Conservation (phyloP, 345 rosid genomes). For the Euclidium syriacum region DNA sequence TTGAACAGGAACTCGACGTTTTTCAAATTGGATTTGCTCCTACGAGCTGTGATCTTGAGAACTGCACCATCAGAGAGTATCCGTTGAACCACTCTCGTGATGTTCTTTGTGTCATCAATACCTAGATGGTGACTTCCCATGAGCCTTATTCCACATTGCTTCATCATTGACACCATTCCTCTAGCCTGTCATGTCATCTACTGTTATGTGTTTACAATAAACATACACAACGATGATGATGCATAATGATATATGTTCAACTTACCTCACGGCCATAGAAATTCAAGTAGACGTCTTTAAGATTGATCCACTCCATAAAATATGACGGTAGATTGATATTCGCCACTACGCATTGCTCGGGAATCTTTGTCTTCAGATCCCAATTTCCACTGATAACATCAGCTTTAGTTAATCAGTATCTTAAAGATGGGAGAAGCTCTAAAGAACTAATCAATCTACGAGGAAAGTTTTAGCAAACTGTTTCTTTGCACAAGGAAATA, state of each 20-base stretch:
- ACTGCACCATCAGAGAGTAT: conserved; percentile 76
- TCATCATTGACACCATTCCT: conserved; percentile 97
- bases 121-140: conserved; percentile 92
- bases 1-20: conserved; percentile 52
- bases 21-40: conserved; percentile 40
- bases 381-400: conserved; percentile 69
- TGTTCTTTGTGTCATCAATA: conserved; percentile 80
- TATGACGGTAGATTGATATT: conserved; percentile 70
- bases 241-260: background rate
- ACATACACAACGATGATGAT: background rate
- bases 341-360: conserved; percentile 68
- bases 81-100: conserved; percentile 72
- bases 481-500: background rate
- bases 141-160: conserved; percentile 50
- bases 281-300: conserved; percentile 75
- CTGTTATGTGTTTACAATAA: background rate
- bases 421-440: background rate
- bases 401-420: conserved; percentile 12
- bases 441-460: background rate
- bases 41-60: conserved; percentile 67
- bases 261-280: conserved; percentile 68
- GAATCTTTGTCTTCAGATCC: conserved; percentile 92
- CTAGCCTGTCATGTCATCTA: conserved; percentile 47
- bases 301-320: conserved; percentile 88
- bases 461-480: background rate